These are phyloP conservation scores for Clavariopsis aquatica DNA, from an alignment of 495 filamentous ascomycete genomes.

Conservation along the genomic window DNA sequence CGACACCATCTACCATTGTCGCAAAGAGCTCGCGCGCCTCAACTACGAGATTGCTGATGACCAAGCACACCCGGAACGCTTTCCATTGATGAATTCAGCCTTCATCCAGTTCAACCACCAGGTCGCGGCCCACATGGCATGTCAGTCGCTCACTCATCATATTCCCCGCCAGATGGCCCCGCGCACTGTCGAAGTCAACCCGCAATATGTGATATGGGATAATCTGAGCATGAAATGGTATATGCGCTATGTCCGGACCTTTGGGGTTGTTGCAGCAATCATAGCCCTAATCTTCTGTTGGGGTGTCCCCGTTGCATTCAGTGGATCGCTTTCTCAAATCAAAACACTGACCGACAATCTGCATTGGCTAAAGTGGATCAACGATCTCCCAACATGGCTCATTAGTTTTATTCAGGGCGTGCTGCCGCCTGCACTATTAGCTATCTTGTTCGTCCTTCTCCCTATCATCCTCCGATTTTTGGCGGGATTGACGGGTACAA, in stretches of 20 bases:
- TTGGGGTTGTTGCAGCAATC: conserved; percentile 63
- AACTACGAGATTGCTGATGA: conserved; percentile 94
- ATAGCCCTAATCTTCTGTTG: conserved; percentile 80
- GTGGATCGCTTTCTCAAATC: conserved; percentile 76
- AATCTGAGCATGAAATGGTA: conserved; percentile 98
- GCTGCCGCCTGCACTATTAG: conserved; percentile 75
- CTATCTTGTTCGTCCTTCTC: conserved; percentile 76
- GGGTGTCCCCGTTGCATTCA: conserved; percentile 89
- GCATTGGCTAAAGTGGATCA: conserved; percentile 71
- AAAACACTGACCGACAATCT: conserved; percentile 64
- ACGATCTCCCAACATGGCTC: conserved; percentile 60
- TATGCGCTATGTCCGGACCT: conserved; percentile 78
- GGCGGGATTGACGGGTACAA: conserved; percentile 71
- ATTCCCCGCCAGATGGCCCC: conserved; percentile 93
- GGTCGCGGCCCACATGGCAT: conserved; percentile 96
- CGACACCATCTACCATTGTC: conserved; percentile 90
- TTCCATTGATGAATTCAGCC: conserved; percentile 93
- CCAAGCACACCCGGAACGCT: conserved; percentile 81
- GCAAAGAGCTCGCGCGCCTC: conserved; percentile 80
- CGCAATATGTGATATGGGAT: conserved; percentile 93
- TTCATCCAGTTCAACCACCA: conserved; percentile 99
- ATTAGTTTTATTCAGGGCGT: conserved; percentile 82
- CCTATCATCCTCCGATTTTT: conserved; percentile 77
- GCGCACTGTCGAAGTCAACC: conserved; percentile 87
- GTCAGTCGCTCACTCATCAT: conserved; percentile 88